Conservation (phyloP, 1,284 basidiomycete species). For the Sanguinoderma infundibulare region DNA sequence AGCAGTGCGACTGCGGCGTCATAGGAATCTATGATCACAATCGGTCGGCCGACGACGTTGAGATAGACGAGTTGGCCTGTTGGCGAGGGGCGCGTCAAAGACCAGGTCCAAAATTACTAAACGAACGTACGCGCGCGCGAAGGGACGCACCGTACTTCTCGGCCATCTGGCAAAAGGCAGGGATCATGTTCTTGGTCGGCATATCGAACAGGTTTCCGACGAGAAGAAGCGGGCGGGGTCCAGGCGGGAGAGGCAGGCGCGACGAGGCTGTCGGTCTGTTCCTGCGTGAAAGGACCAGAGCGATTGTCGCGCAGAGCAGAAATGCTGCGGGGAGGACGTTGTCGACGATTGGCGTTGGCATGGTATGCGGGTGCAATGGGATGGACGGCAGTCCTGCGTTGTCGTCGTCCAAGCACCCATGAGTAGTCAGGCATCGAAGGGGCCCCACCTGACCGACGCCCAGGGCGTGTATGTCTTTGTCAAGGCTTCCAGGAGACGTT, state of each 20-base stretch:
- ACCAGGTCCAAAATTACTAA: no score
- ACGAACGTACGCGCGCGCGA: no score
- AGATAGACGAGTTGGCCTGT: slow-evolving; percentile 24
- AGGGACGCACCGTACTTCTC: slow-evolving; percentile 23
- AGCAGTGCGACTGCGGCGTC: slow-evolving; percentile 24
- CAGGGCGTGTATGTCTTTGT: no score
- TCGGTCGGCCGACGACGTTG: slow-evolving; percentile 14
- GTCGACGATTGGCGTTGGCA: neutral
- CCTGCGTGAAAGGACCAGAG: neutral
- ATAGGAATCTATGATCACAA: slow-evolving; percentile 24
- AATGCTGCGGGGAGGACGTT: neutral
- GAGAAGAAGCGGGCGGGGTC: slow-evolving; percentile 14
- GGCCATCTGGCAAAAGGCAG: slow-evolving; percentile 14
- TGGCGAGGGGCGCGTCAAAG: neutral
- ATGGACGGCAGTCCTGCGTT: no score
- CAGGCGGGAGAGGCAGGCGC: slow-evolving; percentile 12
- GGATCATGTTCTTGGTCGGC: slow-evolving; percentile 14
- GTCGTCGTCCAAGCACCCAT: no score
- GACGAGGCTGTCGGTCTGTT: neutral
- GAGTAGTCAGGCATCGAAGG: no score
- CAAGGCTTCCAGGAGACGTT: no score
- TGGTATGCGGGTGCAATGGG: no score
- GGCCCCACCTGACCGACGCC: no score
- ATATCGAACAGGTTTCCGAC: slow-evolving; percentile 27
- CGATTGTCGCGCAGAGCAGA: neutral